These are phyloP conservation scores for Trichosporon sp. DNA, from an alignment of 1,284 basidiomycete species.

Conservation along the genomic window DNA sequence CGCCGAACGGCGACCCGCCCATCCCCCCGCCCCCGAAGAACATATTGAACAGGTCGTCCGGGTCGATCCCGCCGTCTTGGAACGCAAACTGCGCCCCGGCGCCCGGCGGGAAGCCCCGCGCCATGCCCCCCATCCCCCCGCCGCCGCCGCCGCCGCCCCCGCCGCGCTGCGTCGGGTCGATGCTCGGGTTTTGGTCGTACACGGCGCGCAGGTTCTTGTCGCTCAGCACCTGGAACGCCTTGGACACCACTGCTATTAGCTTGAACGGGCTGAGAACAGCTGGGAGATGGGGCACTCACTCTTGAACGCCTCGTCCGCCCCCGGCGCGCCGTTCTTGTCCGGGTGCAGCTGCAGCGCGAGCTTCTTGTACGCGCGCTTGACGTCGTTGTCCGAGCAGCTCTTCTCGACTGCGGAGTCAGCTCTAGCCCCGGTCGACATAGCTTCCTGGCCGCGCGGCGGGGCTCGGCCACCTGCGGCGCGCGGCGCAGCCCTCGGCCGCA, in stretches of 20 bases:
- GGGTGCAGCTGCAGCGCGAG: conserved; percentile 90
- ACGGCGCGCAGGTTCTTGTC: conserved; percentile 87
- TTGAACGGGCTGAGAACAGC: background rate
- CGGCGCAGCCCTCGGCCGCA: too few species aligned
- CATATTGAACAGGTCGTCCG: conserved; percentile 97
- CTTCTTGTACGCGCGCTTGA: conserved; percentile 98
- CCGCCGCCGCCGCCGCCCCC: conserved; percentile 56
- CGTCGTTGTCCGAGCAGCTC: conserved; percentile 79
- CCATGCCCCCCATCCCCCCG: conserved; percentile 52
- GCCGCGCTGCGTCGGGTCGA: conserved; percentile 83
- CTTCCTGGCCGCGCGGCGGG: too few species aligned
- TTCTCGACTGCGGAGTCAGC: conserved; percentile 58
- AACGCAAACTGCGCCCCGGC: conserved; percentile 57
- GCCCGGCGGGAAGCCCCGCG: conserved; percentile 47
- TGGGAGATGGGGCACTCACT: conserved; percentile 56
- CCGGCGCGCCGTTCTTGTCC: conserved; percentile 96
- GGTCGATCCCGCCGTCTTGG: conserved; percentile 85
- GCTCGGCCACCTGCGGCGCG: background rate
- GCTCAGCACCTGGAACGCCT: conserved; percentile 92
- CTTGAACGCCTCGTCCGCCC: conserved; percentile 99
- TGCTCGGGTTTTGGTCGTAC: conserved; percentile 78
- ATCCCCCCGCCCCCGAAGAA: conserved; percentile 80
- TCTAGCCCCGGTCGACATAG: background rate
- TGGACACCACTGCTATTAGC: conserved; percentile 76
- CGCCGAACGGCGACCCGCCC: conserved; percentile 56